Base-by-base conservation (phyloP, 2,329 filamentous ascomycete genomes). In the Neonectria punicea region DNA sequence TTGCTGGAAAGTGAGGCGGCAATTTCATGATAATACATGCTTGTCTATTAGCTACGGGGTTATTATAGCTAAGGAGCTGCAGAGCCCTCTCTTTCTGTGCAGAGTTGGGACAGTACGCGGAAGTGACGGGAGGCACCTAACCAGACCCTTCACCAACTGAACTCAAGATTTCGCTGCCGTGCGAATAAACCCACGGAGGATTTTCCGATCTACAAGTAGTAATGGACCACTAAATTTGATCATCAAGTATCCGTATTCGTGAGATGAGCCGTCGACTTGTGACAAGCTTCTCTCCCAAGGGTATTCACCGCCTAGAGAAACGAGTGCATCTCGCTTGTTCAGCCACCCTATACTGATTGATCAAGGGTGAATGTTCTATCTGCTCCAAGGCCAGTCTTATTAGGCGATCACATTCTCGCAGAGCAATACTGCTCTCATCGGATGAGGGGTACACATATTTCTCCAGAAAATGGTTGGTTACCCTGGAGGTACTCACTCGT, bases 1-100 rank as follows among this genome's bases (percentile, higher is more conserved):
- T 58, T 54, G 41, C 55, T 43, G 36, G 44, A 59, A 59, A 60
- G 51, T 56, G 56, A 64, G 56, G 56, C 51, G 56, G 51, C 36
- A 58, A 30, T 39, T 55, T 36, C n/a, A 20, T 20, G 49, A 25
- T 6, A 25, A 6, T 25, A 25, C 25, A 25, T 25, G 5, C 25
- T 25, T 6, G 6, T 25, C 25, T 25, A 25, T 6, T 25, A 25
- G 25, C 25, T 25, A 25, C 25, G 25, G 25, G 25, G 5, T 25
- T 25, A 25, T 25, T 6, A 25, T 25, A 6, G 5, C 25, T 25
- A 11, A 49, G 18, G 20, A 25, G 43, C 43, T 25, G 11, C 43
- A 20, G 16, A 39, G 36, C 14, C 36, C 14, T 39, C 36, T 30
- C 30, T 9, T 8, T 30, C 5, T n/a, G 14, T 16, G 5, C 36